Evolutionary conservation across 306 rosid species (phyloP), one percentile per base, ranked within the genome.

Genomic region (Sechiopsis laciniata): DNA sequence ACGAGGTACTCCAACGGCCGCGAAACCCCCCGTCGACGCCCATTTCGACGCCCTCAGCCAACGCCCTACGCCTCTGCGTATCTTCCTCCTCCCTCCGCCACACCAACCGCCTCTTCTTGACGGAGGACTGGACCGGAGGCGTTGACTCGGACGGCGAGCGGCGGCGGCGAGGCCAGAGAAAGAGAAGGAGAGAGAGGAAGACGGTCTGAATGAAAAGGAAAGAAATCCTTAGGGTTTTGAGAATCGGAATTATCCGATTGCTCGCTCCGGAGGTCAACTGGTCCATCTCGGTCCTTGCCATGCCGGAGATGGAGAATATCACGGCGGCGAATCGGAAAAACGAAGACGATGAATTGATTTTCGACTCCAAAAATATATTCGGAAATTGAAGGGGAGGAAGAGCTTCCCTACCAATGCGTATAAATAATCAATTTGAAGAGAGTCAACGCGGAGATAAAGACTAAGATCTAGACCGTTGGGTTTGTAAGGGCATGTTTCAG

Each of bases 201-300:
- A 86, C 56, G 10, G 95, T 79, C 82, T 85, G 85, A 20, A 90
- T 80, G 77, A 89, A 85, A 35, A 89, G 29, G 55, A 94, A 76
- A 20, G 86, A 84, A 5, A 85, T 78, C 75, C 88, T 76, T 0
- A 95, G 63, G 4, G 97, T 66, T 79, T 81, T 95, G 13, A 95
- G 79, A 70, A 91, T 77, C 20, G 99, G 99, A 66, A 95, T 89
- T 56, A 95, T 95, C 67, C 99, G 97, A 79, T 89, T 91, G 89
- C 99, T 95, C 1, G 99, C 99, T 5, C 99, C 99, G 8, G 99
- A 95, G 65, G 99, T 95, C 32, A 95, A 87, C 37, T 80, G 99
- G 77, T 95, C 99, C 90, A 91, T 84, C 85, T 76, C 90, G 60
- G 69, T 76, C 73, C 83, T 87, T 59, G 83, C 77, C 85, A 89